A percentile compares a stretch with the other conserved stretches of the same genome.
Conservation (phyloP, 345 rosid species). For the Punica granatum region DNA sequence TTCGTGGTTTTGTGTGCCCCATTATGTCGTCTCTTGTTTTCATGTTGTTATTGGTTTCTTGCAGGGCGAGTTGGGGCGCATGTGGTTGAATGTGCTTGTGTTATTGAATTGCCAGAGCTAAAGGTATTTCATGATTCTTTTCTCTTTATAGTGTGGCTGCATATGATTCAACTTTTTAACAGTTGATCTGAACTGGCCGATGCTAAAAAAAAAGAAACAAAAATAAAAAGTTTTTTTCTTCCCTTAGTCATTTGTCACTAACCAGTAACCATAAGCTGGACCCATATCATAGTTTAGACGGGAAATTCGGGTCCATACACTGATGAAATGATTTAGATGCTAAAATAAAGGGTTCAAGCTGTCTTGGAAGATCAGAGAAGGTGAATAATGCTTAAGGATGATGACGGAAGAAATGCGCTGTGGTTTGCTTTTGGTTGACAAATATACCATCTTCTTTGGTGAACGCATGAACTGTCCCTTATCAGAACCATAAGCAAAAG, state of each 20-base stretch:
- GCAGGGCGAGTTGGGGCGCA: slow-evolving; percentile 89
- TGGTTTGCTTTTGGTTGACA: not conserved
- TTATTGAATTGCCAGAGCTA: slow-evolving; percentile 82
- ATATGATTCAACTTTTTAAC: not conserved
- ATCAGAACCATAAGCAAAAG: not conserved
- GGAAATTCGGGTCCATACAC: not conserved
- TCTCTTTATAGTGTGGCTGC: not conserved
- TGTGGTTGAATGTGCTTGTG: slow-evolving; percentile 92
- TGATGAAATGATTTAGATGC: not conserved
- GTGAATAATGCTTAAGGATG: not conserved
- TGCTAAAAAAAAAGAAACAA: not conserved
- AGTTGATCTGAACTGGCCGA: not conserved
- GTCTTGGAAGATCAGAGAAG: not conserved
- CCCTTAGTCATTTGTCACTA: not conserved
- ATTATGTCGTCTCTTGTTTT: not conserved
- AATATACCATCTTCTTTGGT: not conserved
- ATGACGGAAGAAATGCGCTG: not conserved
- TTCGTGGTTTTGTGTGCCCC: not conserved
- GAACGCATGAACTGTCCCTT: not conserved
- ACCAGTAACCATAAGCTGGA: not conserved
- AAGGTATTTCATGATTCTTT: slow-evolving; percentile 31
- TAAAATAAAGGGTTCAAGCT: no score
- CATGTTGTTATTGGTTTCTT: slow-evolving; percentile 9
- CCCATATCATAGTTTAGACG: no score
- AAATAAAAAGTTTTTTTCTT: no score